Evolutionary conservation across 2,329 filamentous ascomycete genomes (phyloP).

Genomic region (Hymenoscyphus fructigenus): DNA sequence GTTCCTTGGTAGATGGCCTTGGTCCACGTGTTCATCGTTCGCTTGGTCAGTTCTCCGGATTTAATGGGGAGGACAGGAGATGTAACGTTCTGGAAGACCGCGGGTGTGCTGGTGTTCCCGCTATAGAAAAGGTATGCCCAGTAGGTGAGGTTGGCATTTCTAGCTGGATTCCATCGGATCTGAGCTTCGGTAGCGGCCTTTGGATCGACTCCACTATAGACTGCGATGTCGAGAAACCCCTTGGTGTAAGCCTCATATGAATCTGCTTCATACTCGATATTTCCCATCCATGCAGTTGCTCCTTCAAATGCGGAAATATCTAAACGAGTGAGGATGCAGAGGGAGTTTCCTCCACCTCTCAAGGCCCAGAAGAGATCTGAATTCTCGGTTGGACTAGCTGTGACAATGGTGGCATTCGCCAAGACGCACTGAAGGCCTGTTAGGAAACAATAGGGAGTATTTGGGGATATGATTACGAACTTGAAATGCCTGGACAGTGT

Average conservation of each 20-base stretch:
- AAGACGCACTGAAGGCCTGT: background rate
- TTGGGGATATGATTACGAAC: slow-evolving; percentile 5
- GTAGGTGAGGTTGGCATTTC: slow-evolving; percentile 7
- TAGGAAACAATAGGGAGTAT: background rate
- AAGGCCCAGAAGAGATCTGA: slow-evolving; percentile 43
- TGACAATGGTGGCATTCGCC: slow-evolving; percentile 34
- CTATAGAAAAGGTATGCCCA: slow-evolving; percentile 19
- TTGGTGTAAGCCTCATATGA: slow-evolving; percentile 13
- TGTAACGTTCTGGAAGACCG: slow-evolving; percentile 19
- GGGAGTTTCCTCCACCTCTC: slow-evolving; percentile 47
- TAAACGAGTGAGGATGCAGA: slow-evolving; percentile 49
- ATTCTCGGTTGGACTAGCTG: slow-evolving; percentile 40
- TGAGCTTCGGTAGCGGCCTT: slow-evolving; percentile 10
- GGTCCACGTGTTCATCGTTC: slow-evolving; percentile 9
- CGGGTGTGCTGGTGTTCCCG: slow-evolving; percentile 12
- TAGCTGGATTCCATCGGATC: slow-evolving; percentile 2
- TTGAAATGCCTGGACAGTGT: slow-evolving; percentile 21
- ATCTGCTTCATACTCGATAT: slow-evolving; percentile 13
- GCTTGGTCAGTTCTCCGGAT: slow-evolving; percentile 13
- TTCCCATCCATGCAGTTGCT: slow-evolving; percentile 19
- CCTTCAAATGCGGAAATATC: slow-evolving; percentile 16
- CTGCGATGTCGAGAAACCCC: slow-evolving; percentile 3
- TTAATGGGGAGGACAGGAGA: slow-evolving; percentile 9
- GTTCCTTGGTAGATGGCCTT: slow-evolving; percentile 10
- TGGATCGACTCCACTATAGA: slow-evolving; percentile 7